Evolutionary conservation across 1,139 yeast genomes (phyloP).

Genomic region (Lodderomyces pseudojiufengensis): DNA sequence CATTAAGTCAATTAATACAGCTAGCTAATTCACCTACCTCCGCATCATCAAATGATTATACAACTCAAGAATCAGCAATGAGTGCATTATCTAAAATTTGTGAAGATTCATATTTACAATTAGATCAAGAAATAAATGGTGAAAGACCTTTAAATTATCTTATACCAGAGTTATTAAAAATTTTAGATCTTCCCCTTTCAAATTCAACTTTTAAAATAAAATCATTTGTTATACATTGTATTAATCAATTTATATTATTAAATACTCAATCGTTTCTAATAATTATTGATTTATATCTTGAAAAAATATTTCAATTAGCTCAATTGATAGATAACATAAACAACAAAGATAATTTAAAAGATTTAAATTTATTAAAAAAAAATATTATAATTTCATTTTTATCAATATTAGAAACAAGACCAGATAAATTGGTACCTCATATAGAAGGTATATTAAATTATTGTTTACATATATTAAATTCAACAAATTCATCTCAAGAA

Average conservation of each 20-base stretch:
- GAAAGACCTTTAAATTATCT: conserved; percentile 65
- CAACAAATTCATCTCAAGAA: conserved; percentile 48
- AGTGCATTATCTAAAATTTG: conserved; percentile 82
- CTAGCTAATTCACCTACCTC: conserved; percentile 32
- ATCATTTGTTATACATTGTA: conserved; percentile 64
- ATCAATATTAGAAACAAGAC: conserved; percentile 68
- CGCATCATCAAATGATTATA: conserved; percentile 17
- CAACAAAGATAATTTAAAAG: conserved; percentile 16
- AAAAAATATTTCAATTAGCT: conserved; percentile 62
- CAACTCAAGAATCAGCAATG: conserved; percentile 63
- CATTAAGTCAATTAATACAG: conserved; percentile 63
- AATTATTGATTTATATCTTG: conserved; percentile 63
- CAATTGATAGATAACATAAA: conserved; percentile 14
- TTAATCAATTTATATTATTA: conserved; percentile 71
- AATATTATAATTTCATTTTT: conserved; percentile 79
- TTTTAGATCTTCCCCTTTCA: conserved; percentile 35
- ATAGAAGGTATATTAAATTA: conserved; percentile 81
- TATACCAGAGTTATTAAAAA: conserved; percentile 59
- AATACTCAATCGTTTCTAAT: conserved; percentile 63
- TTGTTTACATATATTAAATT: conserved; percentile 70
- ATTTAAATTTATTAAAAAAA: conserved; percentile 56
- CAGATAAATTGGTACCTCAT: conserved; percentile 79
- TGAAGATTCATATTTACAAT: conserved; percentile 65
- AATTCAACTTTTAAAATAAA: conserved; percentile 52
- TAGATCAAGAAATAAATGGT: conserved; percentile 64